Evolutionary conservation across 1,284 basidiomycete species (phyloP), one percentile per base, ranked within the genome.

Genomic region (Puccinia polysora): DNA sequence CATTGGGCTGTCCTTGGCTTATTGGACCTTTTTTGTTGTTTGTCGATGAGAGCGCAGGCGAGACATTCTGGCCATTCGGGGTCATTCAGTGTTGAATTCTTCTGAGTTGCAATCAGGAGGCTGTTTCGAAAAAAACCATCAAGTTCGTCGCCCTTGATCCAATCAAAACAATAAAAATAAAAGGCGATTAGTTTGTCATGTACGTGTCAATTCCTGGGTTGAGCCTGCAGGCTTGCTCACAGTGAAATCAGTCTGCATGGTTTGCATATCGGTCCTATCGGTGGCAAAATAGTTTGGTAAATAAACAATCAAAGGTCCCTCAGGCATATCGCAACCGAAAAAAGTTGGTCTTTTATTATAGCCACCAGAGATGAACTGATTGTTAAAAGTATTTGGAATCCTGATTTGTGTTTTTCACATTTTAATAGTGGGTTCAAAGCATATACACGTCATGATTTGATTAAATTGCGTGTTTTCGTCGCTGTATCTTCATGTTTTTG

Each of bases 71-170:
- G 68, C 68, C 68, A 70, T 20, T 70, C 68, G 23, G 58, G 56
- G 53, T 70, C 68, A 50, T 58, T 60, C 2, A 52, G 28, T 2
- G 69, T 62, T 18, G 45, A 52, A 23, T 70, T 70, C 8, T 38
- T 60, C 23, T 70, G 68, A 8, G 56, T 70, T 25, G 68, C 68
- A 20, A 70, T 60, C 3, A 52, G 20, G 36, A 70, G 62, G 25
- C 68, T 58, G n/a, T 70, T 70, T 36, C 36, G 34, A 50, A 70
- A 70, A 53, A 70, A 70, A 4, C 68, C 68, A 45, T 70, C 47
- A 52, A 70, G 50, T 23, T 70, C 68, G 12, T 70, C 53, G n/a
- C 34, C 45, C 68, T 70, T 52, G 32, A 56, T 18, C 5, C 38
- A 25, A 47, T n/a, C 2, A 7, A 18, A 56, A 43, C n/a, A 7